Percentiles rank a stretch among this genome's conserved stretches.
Evolutionary conservation across 495 filamentous ascomycete genomes (phyloP).

Genomic region (Hypoxylon lienhwacheense): DNA sequence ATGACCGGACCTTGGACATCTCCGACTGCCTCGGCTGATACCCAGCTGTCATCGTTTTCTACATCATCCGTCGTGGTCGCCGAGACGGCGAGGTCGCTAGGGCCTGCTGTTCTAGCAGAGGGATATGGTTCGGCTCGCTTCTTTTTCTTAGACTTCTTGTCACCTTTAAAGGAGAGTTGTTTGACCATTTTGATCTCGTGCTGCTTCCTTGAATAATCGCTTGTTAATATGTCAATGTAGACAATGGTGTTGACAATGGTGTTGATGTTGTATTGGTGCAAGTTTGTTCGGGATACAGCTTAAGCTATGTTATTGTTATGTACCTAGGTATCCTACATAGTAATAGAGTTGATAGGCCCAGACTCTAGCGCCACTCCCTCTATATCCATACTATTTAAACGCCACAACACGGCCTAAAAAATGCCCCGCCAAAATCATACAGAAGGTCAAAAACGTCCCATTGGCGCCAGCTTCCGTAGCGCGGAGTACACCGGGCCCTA

Average conservation of each 20-base stretch:
- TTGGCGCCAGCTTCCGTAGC: no score
- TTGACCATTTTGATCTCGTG: conserved; percentile 62
- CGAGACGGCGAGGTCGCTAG: conserved; percentile 41
- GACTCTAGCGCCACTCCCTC: no score
- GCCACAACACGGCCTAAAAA: no score
- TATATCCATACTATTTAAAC: no score
- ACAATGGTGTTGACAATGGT: no score
- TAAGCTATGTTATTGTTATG: no score
- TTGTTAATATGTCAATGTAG: not conserved
- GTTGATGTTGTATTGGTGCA: no score
- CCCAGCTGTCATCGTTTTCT: conserved; percentile 81
- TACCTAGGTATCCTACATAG: no score
- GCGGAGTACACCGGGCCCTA: conserved; percentile 13
- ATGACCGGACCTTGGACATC: conserved; percentile 87
- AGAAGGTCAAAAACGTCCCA: no score
- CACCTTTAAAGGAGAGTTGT: conserved; percentile 91
- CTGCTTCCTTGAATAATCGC: not conserved
- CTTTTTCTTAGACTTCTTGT: conserved; percentile 91
- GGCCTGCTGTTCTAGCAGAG: conserved; percentile 40
- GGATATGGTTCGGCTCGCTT: conserved; percentile 61
- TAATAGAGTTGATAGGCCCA: no score
- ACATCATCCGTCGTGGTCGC: conserved; percentile 46
- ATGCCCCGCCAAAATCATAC: no score
- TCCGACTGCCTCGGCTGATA: conserved; percentile 70
- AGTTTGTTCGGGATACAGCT: no score